Conservation (phyloP, 2,329 filamentous ascomycete genomes). For the Aureobasidium sp. region DNA sequence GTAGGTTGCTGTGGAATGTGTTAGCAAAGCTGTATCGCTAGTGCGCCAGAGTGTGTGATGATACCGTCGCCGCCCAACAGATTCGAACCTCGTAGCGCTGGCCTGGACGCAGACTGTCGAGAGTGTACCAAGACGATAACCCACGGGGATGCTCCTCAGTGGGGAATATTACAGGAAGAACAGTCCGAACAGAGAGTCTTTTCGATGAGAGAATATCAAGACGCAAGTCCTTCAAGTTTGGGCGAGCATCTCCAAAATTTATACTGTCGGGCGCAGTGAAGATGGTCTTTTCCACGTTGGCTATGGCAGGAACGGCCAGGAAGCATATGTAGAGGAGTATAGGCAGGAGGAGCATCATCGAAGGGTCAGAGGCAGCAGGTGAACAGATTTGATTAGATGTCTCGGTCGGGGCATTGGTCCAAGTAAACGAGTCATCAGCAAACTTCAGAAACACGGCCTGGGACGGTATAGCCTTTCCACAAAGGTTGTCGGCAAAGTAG, state of each 20-base stretch:
- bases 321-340: conserved; percentile 8
- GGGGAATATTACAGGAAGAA: conserved; percentile 61
- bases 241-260: conserved; percentile 46
- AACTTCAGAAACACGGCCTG: neutral
- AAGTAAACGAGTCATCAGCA: neutral
- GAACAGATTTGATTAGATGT: neutral
- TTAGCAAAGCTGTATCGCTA: conserved; percentile 1
- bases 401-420: neutral
- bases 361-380: neutral
- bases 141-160: conserved; percentile 45
- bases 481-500: neutral
- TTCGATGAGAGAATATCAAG: conserved; percentile 57
- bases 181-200: conserved; percentile 49
- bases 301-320: conserved; percentile 29
- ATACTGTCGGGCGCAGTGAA: conserved; percentile 63
- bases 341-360: conserved; percentile 9
- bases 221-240: conserved; percentile 51
- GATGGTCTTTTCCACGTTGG: conserved; percentile 86
- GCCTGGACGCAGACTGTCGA: conserved; percentile 59
- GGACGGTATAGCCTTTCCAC: neutral
- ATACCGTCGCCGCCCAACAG: conserved; percentile 87
- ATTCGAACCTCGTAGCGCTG: conserved; percentile 84
- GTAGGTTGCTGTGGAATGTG: conserved; percentile 65
- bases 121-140: conserved; percentile 65
- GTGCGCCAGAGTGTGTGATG: conserved; percentile 27